Base-by-base conservation (phyloP, 179 eudicot species). In the Patellifolia procumbens region DNA sequence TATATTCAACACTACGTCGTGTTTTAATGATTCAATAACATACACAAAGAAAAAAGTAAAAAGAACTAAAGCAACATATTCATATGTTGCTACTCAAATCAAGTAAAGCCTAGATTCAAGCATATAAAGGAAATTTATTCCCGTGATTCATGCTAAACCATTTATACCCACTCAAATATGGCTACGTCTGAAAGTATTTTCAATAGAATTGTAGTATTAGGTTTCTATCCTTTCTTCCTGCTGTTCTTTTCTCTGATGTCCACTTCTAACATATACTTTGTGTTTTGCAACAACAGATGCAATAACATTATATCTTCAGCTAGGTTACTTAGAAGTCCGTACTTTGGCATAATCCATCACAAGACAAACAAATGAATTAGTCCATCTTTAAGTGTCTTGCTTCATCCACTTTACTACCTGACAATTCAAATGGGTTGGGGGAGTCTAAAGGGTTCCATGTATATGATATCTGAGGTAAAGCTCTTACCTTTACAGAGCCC, bases 401-500 rank as follows among this genome's bases (percentile, higher is more conserved):
- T 2, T 55, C 22, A 1, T 55, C 12, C 20, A 9, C 60, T 55
- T n/a, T 24, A 22, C 24, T 1, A 26, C 13, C 43, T 63, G 42
- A 17, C 43, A 34, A 17, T 6, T 16, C 20, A 35, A 19, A 64
- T 64, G 68, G 22, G 19, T 20, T 12, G 3, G 15, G 0, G 35
- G 12, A 39, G 24, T 4, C 39, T 42, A 2, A 66, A 66, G 51
- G 70, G 31, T 39, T 66, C 20, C 70, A 66, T 39, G 19, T 22
- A 66, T 39, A 11, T n/a, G 22, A 39, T 42, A 39, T 42, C 1
- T 37, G 29, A 42, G 15, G 7, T 64, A 42, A 46, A 42, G 28
- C 8, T 39, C 51, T 66, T 42, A 66, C 70, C 70, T 66, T n/a
- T 28, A 12, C 70, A 66, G 46, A 66, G 69, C 69, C 70, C 7